Percentiles rank a stretch among this genome's conserved stretches.
Conservation (phyloP, 208 protist species). For the Crithidia mellificae region DNA sequence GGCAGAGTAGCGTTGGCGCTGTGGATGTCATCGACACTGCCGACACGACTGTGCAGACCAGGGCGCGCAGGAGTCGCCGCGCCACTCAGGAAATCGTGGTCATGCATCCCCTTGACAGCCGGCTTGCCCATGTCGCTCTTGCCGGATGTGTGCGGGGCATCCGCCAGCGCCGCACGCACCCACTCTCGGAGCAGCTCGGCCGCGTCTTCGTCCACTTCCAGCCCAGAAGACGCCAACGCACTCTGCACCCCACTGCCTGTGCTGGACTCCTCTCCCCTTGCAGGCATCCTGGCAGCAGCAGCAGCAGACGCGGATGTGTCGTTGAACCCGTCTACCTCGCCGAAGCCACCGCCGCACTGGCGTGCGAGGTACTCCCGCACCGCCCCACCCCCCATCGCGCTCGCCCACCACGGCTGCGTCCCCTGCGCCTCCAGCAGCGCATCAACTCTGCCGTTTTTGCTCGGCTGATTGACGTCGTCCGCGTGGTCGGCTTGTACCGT, state of each 20-base stretch:
- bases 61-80: neutral
- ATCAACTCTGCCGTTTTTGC: neutral
- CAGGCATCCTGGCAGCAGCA: too few species aligned
- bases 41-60: neutral
- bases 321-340: neutral
- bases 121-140: too few species aligned
- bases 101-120: too few species aligned
- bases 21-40: conserved; percentile 4
- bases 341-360: conserved; percentile 7
- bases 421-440: neutral
- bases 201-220: neutral
- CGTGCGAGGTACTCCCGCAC: conserved; percentile 26
- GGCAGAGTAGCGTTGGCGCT: conserved; percentile 7
- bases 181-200: conserved; percentile 5
- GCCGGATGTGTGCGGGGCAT: neutral
- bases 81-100: neutral
- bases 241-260: neutral
- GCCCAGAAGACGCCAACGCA: neutral
- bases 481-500: neutral
- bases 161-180: neutral
- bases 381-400: neutral
- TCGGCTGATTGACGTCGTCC: neutral
- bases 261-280: too few species aligned
- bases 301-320: neutral
- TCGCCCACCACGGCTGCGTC: conserved; percentile 9